These are phyloP conservation scores for Apiospora kogelbergensis DNA, from an alignment of 2,329 filamentous ascomycete species.

Conservation along the genomic window DNA sequence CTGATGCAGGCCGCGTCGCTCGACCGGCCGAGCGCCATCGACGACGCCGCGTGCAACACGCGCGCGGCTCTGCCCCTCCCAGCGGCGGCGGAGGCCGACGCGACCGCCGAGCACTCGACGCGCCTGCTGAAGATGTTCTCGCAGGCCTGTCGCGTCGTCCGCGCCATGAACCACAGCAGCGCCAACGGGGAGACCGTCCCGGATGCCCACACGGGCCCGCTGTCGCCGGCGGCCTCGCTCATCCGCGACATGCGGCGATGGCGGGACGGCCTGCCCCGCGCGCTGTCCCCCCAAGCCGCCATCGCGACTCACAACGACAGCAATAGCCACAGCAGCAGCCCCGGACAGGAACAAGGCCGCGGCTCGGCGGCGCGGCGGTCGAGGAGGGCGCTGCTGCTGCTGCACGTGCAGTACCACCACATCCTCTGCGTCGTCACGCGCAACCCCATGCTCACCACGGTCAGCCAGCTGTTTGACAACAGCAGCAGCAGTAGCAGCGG, in stretches of 20 bases:
- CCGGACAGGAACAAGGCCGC: not conserved
- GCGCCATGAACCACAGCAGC: constrained; percentile 20
- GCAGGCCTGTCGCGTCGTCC: constrained; percentile 37
- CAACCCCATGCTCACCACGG: constrained; percentile 36
- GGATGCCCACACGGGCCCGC: constrained; percentile 36
- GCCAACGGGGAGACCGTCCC: constrained; percentile 18
- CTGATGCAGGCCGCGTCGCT: constrained; percentile 43
- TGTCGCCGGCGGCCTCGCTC: constrained; percentile 37
- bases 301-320: constrained; percentile 15
- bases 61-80: constrained; percentile 23
- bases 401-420: constrained; percentile 41
- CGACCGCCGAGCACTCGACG: constrained; percentile 28
- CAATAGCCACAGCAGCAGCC: no score
- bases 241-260: constrained; percentile 39
- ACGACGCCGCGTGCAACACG: constrained; percentile 34
- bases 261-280: constrained; percentile 36
- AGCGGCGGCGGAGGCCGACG: no score
- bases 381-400: constrained; percentile 36
- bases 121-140: constrained; percentile 36
- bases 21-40: constrained; percentile 43
- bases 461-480: constrained; percentile 14
- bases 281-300: constrained; percentile 33
- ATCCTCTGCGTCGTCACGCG: constrained; percentile 37
- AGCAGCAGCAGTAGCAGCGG: no score
- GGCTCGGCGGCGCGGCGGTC: constrained; percentile 18